phyloP scores from a whole-genome alignment of 208 protist genomes.

The Plasmodiophora brassicae region DNA sequence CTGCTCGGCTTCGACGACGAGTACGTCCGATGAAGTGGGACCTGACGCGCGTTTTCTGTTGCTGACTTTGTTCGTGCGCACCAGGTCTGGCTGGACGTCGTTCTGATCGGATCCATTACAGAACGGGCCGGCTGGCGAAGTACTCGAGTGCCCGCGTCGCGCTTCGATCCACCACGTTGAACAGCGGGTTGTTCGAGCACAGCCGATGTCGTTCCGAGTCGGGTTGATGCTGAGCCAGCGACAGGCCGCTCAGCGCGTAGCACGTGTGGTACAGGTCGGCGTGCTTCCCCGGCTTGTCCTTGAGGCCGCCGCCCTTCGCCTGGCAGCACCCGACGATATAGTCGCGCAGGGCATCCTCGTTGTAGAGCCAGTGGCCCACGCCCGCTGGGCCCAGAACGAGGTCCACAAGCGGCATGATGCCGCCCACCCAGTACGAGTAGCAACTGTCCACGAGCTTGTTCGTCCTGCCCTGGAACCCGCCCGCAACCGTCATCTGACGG shows the following conservation, averaged over 20 bases:
- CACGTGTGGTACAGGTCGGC: slow-evolving; percentile 48
- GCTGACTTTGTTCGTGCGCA: too few relatives aligned
- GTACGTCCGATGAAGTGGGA: too few relatives aligned
- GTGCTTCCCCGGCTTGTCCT: slow-evolving; percentile 43
- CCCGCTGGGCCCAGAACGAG: background rate
- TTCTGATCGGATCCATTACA: too few relatives aligned
- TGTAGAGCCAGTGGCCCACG: background rate
- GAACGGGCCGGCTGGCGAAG: background rate
- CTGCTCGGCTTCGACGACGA: background rate
- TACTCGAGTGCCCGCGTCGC: background rate
- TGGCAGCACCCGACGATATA: slow-evolving; percentile 12
- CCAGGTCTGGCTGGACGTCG: too few relatives aligned
- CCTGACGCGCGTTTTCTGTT: too few relatives aligned
- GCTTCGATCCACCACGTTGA: background rate
- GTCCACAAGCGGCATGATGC: slow-evolving; percentile 35
- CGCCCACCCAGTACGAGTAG: slow-evolving; percentile 53
- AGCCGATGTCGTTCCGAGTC: background rate
- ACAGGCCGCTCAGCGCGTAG: slow-evolving; percentile 46
- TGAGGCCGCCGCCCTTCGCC: slow-evolving; percentile 17
- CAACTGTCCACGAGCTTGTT: slow-evolving; percentile 55
- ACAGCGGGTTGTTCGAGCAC: background rate
- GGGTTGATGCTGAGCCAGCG: slow-evolving; percentile 7
- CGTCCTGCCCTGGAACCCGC: slow-evolving; percentile 52
- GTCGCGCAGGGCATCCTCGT: background rate
- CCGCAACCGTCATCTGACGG: slow-evolving; percentile 40